Evolutionary conservation across 768 basidiomycete genomes (phyloP).

Genomic region (Tephrocybe sp.): DNA sequence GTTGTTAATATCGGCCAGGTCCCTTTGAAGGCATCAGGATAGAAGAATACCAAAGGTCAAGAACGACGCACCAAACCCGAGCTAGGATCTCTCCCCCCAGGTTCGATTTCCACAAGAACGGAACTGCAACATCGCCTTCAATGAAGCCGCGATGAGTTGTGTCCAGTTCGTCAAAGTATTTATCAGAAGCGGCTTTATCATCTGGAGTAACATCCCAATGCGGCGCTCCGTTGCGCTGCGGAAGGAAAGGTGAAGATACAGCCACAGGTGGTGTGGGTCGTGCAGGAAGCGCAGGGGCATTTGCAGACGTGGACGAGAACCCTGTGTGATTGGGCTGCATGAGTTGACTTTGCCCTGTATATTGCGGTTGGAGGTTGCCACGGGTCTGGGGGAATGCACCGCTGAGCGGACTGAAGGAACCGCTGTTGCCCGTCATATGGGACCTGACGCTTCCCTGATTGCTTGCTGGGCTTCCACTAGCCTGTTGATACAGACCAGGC

Average conservation of each 20-base stretch:
- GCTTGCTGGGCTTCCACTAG: slow-evolving; percentile 38
- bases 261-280: slow-evolving; percentile 27
- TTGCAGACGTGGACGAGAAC: slow-evolving; percentile 26
- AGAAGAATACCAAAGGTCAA: not conserved
- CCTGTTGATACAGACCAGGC: slow-evolving; percentile 83
- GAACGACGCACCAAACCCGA: slow-evolving; percentile 72
- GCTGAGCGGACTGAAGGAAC: slow-evolving; percentile 56
- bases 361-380: slow-evolving; percentile 55
- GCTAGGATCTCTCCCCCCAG: slow-evolving; percentile 83
- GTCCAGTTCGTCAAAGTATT: slow-evolving; percentile 83
- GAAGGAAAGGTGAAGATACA: slow-evolving; percentile 23
- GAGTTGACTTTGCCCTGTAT: slow-evolving; percentile 53
- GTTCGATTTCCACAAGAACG: slow-evolving; percentile 91
- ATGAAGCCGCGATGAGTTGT: slow-evolving; percentile 71
- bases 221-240: slow-evolving; percentile 24
- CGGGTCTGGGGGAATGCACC: slow-evolving; percentile 36
- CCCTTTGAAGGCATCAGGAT: slow-evolving; percentile 50
- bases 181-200: slow-evolving; percentile 78
- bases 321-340: slow-evolving; percentile 52
- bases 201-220: slow-evolving; percentile 82
- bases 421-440: slow-evolving; percentile 62
- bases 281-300: slow-evolving; percentile 35
- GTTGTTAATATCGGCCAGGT: slow-evolving; percentile 85
- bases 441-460: slow-evolving; percentile 34
- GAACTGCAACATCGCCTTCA: slow-evolving; percentile 92